Percentiles rank a stretch among this genome's conserved stretches.
phyloP scores from a whole-genome alignment of 768 basidiomycete genomes.

The Naganishia kalamii region DNA sequence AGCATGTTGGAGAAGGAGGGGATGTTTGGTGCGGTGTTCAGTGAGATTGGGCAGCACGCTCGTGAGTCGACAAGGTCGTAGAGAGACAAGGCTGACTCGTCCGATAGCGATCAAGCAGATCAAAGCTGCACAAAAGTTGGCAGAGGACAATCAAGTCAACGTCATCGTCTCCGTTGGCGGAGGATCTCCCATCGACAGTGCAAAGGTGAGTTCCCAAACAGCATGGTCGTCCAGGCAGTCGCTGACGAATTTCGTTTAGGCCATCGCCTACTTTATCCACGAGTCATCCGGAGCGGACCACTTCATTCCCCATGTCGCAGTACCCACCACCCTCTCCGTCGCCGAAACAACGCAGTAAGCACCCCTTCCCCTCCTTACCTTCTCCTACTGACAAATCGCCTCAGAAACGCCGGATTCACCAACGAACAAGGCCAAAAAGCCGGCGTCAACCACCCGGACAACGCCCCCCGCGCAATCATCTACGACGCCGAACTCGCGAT shows the following conservation, averaged over 20 bases:
- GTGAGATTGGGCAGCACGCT: conserved; percentile 29
- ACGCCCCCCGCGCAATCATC: conserved; percentile 64
- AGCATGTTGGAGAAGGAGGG: conserved; percentile 55
- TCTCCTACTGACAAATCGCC: background rate
- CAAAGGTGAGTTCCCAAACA: conserved; percentile 49
- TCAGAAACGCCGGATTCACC: conserved; percentile 71
- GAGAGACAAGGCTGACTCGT: background rate
- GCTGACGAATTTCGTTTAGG: conserved; percentile 29
- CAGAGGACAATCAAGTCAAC: conserved; percentile 53
- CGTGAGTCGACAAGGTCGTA: conserved; percentile 18
- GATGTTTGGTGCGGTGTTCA: conserved; percentile 65
- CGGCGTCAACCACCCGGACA: conserved; percentile 54
- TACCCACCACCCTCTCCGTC: conserved; percentile 65
- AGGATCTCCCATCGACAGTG: conserved; percentile 71
- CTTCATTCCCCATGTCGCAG: conserved; percentile 63
- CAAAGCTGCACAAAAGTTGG: conserved; percentile 20
- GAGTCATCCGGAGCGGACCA: conserved; percentile 53
- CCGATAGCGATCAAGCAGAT: conserved; percentile 26
- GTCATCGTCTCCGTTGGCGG: conserved; percentile 69
- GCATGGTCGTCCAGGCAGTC: background rate
- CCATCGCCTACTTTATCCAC: conserved; percentile 58
- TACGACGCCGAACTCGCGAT: conserved; percentile 70
- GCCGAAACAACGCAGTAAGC: conserved; percentile 25
- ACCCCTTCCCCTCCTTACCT: background rate
- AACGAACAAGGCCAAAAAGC: conserved; percentile 65